Base-by-base conservation (phyloP, 1,284 basidiomycete species). In the Ganoderma boninense region DNA sequence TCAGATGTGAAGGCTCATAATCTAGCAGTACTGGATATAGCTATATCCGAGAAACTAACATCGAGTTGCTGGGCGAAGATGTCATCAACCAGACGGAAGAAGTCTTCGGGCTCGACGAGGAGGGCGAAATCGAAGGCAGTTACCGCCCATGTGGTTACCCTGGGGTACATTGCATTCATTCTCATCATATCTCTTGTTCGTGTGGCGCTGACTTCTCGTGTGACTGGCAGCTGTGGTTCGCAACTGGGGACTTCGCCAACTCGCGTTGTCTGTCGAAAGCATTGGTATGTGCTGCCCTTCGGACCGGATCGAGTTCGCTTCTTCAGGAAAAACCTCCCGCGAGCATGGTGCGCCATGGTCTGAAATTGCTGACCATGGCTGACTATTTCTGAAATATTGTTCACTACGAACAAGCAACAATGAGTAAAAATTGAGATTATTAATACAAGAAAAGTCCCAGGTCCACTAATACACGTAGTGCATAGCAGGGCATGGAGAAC, bases 91-190 rank as follows among this genome's bases (percentile, higher is more conserved):
- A 82, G 42, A 77, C 86, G 54, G 82, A 83, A 20, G 80, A 82
- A 0, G 79, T 90, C 18, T 91, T 87, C 88, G 87, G 88, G 0
- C 74, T 89, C 29, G 84, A 89, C 73, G 78, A 80, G 11, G 89
- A 91, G 70, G 88, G 88, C 1, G 89, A 92, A 77, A 68, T 71
- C 13, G 81, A 82, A 40, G 86, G 87, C 16, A 73, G 67, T 56
- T 78, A 73, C 43, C 70, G 75, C 14, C 80, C 80, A 1, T 80
- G 80, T 0, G 83, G 83, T 0, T 78, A 83, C 70, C 82, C 83
- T 1, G 74, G 73, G n/a, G 76, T 77, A 44, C 40, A 14, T 42
- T 77, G 49, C 40, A 7, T 42, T 62, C 4, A 0, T 7, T 14
- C 4, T 10, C n/a, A 14, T 26, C 6, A 62, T 4, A 6, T 43